Base-by-base conservation (phyloP, 495 filamentous ascomycete genomes). In the Xanthoparmelia taractica region DNA sequence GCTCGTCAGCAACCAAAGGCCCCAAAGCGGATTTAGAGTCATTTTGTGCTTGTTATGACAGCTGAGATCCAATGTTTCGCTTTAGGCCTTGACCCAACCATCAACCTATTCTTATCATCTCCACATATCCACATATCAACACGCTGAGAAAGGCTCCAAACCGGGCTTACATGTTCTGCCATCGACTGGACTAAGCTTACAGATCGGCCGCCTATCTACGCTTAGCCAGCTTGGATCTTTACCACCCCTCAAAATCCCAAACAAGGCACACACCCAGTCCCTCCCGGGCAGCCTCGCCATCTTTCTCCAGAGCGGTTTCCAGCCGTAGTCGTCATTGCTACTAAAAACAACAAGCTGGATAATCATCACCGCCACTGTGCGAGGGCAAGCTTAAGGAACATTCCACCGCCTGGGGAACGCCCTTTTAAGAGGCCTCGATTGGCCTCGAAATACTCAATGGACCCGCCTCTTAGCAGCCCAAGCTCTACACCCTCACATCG, bases 351-450 rank as follows among this genome's bases (percentile, higher is more conserved):
- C 64, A 68, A 59, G 29, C 66, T 68, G 66, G 66, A 68, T 38
- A 48, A 47, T 25, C 54, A 60, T 31, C 59, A 27, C 31, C 43
- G 43, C 20, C 43, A 45, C 40, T 59, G 55, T 25, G 66, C 43
- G 56, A 48, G 36, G 54, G 48, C 59, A 65, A 68, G 34, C 48
- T 55, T 48, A 23, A 63, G 57, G 15, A 57, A 59, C 34, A 54
- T 40, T 7, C 61, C 61, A 48, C 61, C 40, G 43, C 20, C 58
- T 61, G 59, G 57, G 45, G 66, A 67, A 41, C 66, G 66, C 48
- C 66, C 61, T 8, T 58, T 45, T 12, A 70, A 70, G 57, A 58
- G 66, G 57, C 66, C 68, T 58, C 57, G 68, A 34, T 47, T 70
- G 60, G 57, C 50, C 47, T 64, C 36, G 36, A 54, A 57, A 47